Evolutionary conservation across 192 early-diverging fungal species (phyloP), one percentile per base, ranked within the genome.

Genomic region (Podochytrium sp.): DNA sequence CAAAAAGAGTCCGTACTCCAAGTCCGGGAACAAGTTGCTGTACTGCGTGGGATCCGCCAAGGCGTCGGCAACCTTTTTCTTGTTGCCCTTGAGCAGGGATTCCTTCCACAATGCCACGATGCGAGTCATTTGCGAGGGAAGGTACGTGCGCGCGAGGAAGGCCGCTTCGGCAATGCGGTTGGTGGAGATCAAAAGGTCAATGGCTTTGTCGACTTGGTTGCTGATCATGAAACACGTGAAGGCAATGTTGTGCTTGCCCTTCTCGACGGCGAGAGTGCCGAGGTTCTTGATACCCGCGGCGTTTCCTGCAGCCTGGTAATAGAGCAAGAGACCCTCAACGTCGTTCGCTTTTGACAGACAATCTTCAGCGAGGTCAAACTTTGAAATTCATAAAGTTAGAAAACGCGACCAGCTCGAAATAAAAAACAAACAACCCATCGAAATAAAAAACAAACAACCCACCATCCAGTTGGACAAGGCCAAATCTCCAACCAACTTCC

Each of bases 81-180:
- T 93, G 77, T 85, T 87, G 18, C 78, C 74, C 52, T 85, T 86
- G 30, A 84, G 80, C 34, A 99, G 86, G 50, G 73, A 80, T 63
- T 87, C 83, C 76, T 92, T 93, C 97, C 96, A 98, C 56, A 90
- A 81, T 16, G 89, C 84, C 33, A 92, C 87, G 41, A 92, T 85
- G 65, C 82, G 58, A 25, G 77, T 10, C 14, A 83, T 74, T 32
- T 81, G 73, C 34, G 75, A 86, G 14, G 98, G 98, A 51, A 90
- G 76, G 75, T 97, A 94, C 0, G 98, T 91, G 49, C 93, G 86
- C 1, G 96, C 96, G 80, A 98, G 89, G 78, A 97, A 86, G 30
- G 97, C 95, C 0, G 98, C 98, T 78, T 99, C 98, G 6, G 97
- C 92, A 38, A 95, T 85, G 53, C 98, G 92, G 34, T 94, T 91